Evolutionary conservation across 306 rosid genomes (phyloP), one percentile per base, ranked within the genome.

Genomic region (Styphnolobium japonicum): DNA sequence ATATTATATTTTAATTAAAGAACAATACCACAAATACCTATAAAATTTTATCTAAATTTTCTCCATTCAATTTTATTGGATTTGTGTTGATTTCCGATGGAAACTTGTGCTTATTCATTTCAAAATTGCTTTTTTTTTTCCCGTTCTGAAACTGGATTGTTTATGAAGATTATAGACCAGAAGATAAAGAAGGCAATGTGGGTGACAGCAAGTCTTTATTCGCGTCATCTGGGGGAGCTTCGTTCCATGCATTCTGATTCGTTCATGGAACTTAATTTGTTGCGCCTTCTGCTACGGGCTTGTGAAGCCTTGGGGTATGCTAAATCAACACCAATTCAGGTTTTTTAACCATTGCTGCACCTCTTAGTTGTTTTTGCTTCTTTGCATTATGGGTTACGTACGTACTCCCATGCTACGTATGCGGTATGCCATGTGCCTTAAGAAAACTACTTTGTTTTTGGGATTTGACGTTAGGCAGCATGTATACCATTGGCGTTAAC

Each of bases 251-350:
- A 27, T 27, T n/a, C n/a, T 6, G 88, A 96, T 82, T 91, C 99
- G 19, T 96, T 96, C 92, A 57, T 93, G 87, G 92, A 91, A 83
- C 96, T 96, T 67, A 87, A 96, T 81, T 78, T 96, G 85, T 96
- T 98, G 5, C 97, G 99, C 43, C 99, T 98, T 48, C 79, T 96
- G 83, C 93, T 96, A 70, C 88, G 96, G 75, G 97, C 99, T 73
- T 96, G 98, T 15, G 97, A 93, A 85, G 89, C 89, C 49, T 78
- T 96, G 87, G 97, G 97, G 23, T 91, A 91, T 86, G 40, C 79
- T 80, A 91, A 91, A 83, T 98, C 99, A 62, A 96, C 98, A 16
- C 99, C 99, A 42, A 96, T 96, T 89, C 99, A 96, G 99, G 99
- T 95, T 81, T 78, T 7, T 45, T 14, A n/a, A n/a, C n/a, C n/a